Base-by-base conservation (phyloP, 208 protist species). In the Leishmania guyanensis region DNA sequence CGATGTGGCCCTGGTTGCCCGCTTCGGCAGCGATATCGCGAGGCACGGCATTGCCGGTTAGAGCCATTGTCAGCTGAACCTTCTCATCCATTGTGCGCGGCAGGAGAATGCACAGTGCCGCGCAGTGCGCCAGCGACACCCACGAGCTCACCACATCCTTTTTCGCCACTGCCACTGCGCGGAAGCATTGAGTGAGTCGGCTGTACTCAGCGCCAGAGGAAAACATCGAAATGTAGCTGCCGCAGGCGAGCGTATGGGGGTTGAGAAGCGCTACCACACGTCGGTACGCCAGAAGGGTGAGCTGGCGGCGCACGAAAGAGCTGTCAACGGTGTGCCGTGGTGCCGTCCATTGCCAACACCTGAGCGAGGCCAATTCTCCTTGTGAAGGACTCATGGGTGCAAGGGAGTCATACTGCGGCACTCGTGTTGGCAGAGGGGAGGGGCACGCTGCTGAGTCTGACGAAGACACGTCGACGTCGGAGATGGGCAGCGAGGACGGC, bases 201-300 rank as follows among this genome's bases (percentile, higher is more conserved):
- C 66, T 84, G 86, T 88, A 95, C 51, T 85, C 84, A 9, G 87
- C 84, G 43, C 64, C 60, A 22, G 87, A 84, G 46, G 79, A 85
- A 51, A 89, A 91, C 75, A 90, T 79, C 58, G 92, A 95, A 12
- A 90, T 33, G 29, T 86, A 84, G 36, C 58, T 84, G 29, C 82
- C 81, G 16, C 64, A n/a, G 26, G 83, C 53, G 29, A 89, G 80
- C 0, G 43, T 12, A 29, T 77, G 69, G 20, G 76, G 80, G 33
- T 77, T 71, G 29, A 84, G 68, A 17, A 66, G 50, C 17, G 51
- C 56, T 26, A 77, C 6, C 33, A 77, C 74, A 33, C 17, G 56
- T n/a, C 74, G 74, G 74, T 77, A 56, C 56, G 74, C 74, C 39
- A 77, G 56, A 20, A 77, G 53, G 3, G 74, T 39, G 29, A 51